Evolutionary conservation across 305 asterid species (phyloP).

Genomic region (Fraxinus sp.): DNA sequence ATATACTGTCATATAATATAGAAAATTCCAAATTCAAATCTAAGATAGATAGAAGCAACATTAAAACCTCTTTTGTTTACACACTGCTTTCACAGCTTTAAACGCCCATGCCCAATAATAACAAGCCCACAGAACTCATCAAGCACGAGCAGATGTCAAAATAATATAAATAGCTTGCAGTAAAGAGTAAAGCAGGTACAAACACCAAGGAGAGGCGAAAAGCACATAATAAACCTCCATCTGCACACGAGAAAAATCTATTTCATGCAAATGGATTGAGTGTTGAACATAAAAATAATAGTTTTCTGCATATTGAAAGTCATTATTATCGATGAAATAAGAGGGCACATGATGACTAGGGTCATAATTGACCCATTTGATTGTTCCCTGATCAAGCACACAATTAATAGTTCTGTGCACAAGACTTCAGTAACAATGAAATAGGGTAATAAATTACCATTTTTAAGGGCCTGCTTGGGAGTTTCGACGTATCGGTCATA

Average conservation of each 20-base stretch:
- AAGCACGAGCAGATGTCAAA: neutral
- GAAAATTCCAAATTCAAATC: neutral
- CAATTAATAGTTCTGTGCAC: neutral
- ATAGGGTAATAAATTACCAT: neutral
- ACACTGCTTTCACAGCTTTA: neutral
- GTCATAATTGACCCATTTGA: neutral
- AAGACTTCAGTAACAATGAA: neutral
- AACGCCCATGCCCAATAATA: neutral
- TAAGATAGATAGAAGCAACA: neutral
- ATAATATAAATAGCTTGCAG: neutral
- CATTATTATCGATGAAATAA: neutral
- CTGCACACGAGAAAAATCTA: neutral
- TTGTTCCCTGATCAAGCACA: neutral
- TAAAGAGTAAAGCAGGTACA: neutral
- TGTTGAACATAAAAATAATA: neutral
- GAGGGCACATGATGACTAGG: neutral
- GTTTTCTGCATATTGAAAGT: neutral
- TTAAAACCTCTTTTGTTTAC: neutral
- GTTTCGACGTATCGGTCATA: too few species aligned
- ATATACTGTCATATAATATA: neutral
- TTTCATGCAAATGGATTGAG: neutral
- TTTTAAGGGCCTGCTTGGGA: too few species aligned
- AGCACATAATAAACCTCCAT: neutral
- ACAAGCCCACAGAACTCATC: neutral
- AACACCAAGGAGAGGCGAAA: neutral